A percentile compares a stretch with the other conserved stretches of the same genome.
Conservation (phyloP, 1,284 basidiomycete species). For the Fomitopsis palustris region DNA sequence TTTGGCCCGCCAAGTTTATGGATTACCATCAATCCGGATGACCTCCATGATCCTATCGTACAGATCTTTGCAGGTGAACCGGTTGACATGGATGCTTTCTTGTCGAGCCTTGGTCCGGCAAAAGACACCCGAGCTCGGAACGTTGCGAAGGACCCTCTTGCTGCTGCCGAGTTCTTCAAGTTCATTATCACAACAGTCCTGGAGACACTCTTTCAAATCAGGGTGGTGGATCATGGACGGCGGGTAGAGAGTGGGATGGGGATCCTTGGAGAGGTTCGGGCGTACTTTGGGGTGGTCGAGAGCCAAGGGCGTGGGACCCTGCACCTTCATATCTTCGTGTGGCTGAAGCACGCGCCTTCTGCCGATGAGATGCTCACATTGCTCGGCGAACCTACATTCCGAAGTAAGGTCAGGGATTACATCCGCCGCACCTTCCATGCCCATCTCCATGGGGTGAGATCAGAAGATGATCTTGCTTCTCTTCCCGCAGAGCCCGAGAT, state of each 20-base stretch:
- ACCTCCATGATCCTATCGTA: constrained; percentile 27
- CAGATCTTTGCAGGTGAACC: constrained; percentile 36
- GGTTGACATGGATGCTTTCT: constrained; percentile 34
- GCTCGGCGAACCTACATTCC: constrained; percentile 25
- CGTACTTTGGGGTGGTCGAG: constrained; percentile 28
- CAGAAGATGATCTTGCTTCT: constrained; percentile 6
- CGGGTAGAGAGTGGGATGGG: constrained; percentile 15
- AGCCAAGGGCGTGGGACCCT: constrained; percentile 27
- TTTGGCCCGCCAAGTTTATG: constrained; percentile 15
- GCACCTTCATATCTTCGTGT: constrained; percentile 28
- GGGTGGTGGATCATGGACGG: constrained; percentile 8
- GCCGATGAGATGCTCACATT: constrained; percentile 21
- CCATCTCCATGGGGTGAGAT: constrained; percentile 18
- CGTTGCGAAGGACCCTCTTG: constrained; percentile 35
- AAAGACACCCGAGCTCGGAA: constrained; percentile 22
- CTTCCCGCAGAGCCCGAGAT: constrained; percentile 15
- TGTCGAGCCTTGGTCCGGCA: constrained; percentile 22
- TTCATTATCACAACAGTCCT: constrained; percentile 32
- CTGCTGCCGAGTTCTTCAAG: constrained; percentile 35
- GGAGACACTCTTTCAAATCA: constrained; percentile 30
- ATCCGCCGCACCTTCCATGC: constrained; percentile 29
- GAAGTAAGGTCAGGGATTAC: constrained; percentile 19
- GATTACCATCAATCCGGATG: constrained; percentile 26
- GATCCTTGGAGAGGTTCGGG: constrained; percentile 18
- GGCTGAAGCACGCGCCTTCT: constrained; percentile 26